Evolutionary conservation across 768 basidiomycete genomes (phyloP).

Genomic region (Polyporus arcularius): DNA sequence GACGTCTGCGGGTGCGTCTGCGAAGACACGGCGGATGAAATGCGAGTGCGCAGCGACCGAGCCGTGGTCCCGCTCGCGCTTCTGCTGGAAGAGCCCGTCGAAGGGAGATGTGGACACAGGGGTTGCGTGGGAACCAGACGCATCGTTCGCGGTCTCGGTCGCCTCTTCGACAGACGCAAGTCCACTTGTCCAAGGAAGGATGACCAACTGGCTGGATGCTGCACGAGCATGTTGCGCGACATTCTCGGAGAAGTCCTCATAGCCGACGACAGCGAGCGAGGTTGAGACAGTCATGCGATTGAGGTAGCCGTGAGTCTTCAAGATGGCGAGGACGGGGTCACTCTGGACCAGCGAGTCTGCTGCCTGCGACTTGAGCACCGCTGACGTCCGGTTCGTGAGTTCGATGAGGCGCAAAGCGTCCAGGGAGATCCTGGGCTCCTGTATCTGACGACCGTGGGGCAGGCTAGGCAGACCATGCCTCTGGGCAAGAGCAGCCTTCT

Average conservation of each 20-base stretch:
- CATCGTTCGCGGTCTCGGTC: neutral
- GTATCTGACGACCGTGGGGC: neutral
- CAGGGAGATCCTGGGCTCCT: constrained; percentile 41
- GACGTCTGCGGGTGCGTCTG: constrained; percentile 70
- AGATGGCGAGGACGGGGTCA: constrained; percentile 73
- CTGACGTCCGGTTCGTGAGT: constrained; percentile 84
- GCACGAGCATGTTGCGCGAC: constrained; percentile 63
- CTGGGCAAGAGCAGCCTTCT: constrained; percentile 28
- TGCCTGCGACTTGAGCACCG: constrained; percentile 79
- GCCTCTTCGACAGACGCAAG: constrained; percentile 4
- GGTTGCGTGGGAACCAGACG: constrained; percentile 11
- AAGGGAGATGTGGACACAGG: constrained; percentile 55
- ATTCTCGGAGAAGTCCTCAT: constrained; percentile 68
- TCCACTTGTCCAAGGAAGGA: constrained; percentile 76
- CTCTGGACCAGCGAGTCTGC: constrained; percentile 67
- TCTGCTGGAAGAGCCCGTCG: constrained; percentile 71
- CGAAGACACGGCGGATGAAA: constrained; percentile 82
- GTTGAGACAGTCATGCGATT: constrained; percentile 67
- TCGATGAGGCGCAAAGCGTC: constrained; percentile 89
- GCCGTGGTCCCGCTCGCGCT: constrained; percentile 46
- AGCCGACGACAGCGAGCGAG: constrained; percentile 73
- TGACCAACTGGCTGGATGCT: constrained; percentile 66
- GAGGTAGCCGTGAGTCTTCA: constrained; percentile 76
- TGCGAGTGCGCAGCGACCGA: constrained; percentile 70
- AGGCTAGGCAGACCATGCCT: neutral